Evolutionary conservation across 306 rosid species (phyloP).

Genomic region (Echinosophora koreensis): DNA sequence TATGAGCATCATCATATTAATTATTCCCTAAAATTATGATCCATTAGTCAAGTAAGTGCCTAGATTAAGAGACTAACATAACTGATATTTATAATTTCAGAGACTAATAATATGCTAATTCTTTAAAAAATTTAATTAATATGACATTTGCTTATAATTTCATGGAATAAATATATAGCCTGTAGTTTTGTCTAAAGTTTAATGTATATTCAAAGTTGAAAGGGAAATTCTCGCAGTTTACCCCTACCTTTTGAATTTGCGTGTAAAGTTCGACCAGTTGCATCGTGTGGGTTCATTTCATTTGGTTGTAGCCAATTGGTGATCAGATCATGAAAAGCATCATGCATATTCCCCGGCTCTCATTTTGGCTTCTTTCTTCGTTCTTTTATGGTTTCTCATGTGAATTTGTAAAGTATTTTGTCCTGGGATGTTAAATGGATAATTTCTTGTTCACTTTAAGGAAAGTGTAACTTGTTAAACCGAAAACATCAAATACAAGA

Average conservation of each 20-base stretch:
- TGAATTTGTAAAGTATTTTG: conserved; percentile 36
- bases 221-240: background rate
- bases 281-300: conserved; percentile 10
- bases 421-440: background rate
- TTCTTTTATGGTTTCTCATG: conserved; percentile 12
- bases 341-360: background rate
- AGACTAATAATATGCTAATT: too few species aligned
- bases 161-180: too few species aligned
- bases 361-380: conserved; percentile 32
- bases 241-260: background rate
- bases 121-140: too few species aligned
- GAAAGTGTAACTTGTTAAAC: background rate
- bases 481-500: background rate
- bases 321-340: conserved; percentile 39
- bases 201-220: too few species aligned
- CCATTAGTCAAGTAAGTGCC: too few species aligned
- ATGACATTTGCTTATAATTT: too few species aligned
- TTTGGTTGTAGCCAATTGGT: conserved; percentile 11
- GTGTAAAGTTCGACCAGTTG: conserved; percentile 28
- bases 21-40: too few species aligned
- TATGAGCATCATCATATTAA: too few species aligned
- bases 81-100: background rate
- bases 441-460: background rate
- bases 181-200: too few species aligned
- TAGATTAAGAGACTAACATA: too few species aligned